These are phyloP conservation scores for Pulveroboletus sp. DNA, from an alignment of 768 basidiomycete species.

Conservation along the genomic window DNA sequence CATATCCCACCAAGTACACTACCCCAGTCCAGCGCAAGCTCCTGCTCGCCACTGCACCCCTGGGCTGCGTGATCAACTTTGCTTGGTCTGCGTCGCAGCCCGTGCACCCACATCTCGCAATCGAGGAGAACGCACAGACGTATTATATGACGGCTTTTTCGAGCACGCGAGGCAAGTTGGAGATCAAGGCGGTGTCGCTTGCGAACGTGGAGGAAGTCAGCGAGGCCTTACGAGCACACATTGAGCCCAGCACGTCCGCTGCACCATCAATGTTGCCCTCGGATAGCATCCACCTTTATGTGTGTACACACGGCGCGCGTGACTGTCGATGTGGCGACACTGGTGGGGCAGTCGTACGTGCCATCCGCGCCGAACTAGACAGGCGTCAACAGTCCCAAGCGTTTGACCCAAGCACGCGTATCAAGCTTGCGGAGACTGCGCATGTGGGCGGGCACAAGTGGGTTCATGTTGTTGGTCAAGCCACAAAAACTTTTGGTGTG, in stretches of 20 bases:
- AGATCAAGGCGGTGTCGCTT: slow-evolving; percentile 44
- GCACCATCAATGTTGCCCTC: not conserved
- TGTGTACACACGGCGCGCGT: slow-evolving; percentile 75
- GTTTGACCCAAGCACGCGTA: slow-evolving; percentile 30
- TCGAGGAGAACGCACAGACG: slow-evolving; percentile 12
- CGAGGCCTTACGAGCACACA: slow-evolving; percentile 30
- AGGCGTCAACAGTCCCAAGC: slow-evolving; percentile 30
- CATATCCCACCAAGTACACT: slow-evolving; percentile 43
- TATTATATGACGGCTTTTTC: slow-evolving; percentile 53
- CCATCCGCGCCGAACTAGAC: slow-evolving; percentile 50
- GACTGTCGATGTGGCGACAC: slow-evolving; percentile 76
- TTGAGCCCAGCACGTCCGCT: slow-evolving; percentile 22
- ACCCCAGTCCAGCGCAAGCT: slow-evolving; percentile 51
- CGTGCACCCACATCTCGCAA: slow-evolving; percentile 2
- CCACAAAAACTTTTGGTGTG: not conserved
- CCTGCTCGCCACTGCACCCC: slow-evolving; percentile 38
- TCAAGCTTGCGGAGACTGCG: slow-evolving; percentile 56
- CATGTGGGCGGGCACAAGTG: slow-evolving; percentile 86
- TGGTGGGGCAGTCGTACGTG: slow-evolving; percentile 52
- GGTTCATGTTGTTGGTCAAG: slow-evolving; percentile 23
- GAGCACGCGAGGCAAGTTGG: slow-evolving; percentile 39
- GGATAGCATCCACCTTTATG: slow-evolving; percentile 46
- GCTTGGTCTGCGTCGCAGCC: slow-evolving; percentile 41
- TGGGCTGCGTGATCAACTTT: slow-evolving; percentile 59
- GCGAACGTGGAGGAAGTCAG: slow-evolving; percentile 49